Percentiles rank a stretch among this genome's conserved stretches.
These are phyloP conservation scores for Immersiporthe knoxdaviesiana DNA, from an alignment of 2,329 filamentous ascomycete genomes.

Conservation along the genomic window DNA sequence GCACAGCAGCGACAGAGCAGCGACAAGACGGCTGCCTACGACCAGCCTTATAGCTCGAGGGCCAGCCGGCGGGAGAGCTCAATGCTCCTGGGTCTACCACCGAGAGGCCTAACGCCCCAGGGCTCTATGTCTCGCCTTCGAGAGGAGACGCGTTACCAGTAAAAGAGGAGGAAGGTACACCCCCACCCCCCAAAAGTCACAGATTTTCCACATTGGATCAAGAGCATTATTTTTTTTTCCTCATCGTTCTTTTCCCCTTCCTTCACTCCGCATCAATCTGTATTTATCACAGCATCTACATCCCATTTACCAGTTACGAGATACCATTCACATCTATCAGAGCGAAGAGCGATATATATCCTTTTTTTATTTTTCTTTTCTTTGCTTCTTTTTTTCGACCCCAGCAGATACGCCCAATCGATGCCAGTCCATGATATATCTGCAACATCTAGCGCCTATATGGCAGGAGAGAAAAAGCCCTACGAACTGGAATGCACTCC, in stretches of 20 bases:
- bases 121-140: constrained; percentile 57
- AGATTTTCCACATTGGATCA: constrained; percentile 11
- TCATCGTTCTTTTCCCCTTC: too few species aligned
- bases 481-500: constrained; percentile 13
- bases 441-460: not conserved
- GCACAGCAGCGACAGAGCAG: constrained; percentile 32
- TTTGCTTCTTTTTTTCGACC: not conserved
- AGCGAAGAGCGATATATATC: constrained; percentile 1
- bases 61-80: constrained; percentile 62
- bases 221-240: constrained; percentile 11
- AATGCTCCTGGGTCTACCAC: constrained; percentile 57
- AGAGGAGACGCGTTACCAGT: constrained; percentile 56
- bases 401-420: not conserved
- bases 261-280: not conserved
- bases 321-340: constrained; percentile 18
- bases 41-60: constrained; percentile 44
- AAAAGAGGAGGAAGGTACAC: constrained; percentile 2
- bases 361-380: not conserved
- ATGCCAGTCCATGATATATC: not conserved
- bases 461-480: not conserved
- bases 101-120: constrained; percentile 53
- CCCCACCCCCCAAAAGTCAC: not conserved
- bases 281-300: constrained; percentile 13
- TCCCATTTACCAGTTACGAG: constrained; percentile 14
- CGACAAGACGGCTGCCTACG: constrained; percentile 38